These are phyloP conservation scores for Xerocomus nothofagi DNA, from an alignment of 1,284 basidiomycete species.

Conservation along the genomic window DNA sequence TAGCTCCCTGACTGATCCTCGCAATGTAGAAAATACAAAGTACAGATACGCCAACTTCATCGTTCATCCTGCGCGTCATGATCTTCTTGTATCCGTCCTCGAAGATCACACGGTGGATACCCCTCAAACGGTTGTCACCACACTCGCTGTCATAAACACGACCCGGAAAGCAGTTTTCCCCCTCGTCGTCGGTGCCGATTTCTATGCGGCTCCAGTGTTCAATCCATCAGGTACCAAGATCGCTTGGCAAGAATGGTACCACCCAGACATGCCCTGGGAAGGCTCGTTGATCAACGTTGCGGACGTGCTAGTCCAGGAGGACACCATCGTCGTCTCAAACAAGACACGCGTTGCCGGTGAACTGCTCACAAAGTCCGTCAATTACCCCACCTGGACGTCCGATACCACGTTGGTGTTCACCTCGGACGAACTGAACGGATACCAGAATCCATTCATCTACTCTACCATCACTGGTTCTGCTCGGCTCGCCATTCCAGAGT, in stretches of 20 bases:
- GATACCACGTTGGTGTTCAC: slow-evolving; percentile 62
- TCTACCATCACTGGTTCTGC: slow-evolving; percentile 39
- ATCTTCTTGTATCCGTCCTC: slow-evolving; percentile 39
- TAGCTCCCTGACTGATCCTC: neutral
- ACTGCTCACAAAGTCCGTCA: slow-evolving; percentile 44
- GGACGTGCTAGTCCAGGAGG: neutral
- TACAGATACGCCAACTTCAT: slow-evolving; percentile 53
- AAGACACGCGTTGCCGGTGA: slow-evolving; percentile 44
- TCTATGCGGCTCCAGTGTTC: neutral
- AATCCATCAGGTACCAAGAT: neutral
- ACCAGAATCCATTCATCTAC: slow-evolving; percentile 67
- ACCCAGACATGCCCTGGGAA: neutral
- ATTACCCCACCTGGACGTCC: slow-evolving; percentile 60
- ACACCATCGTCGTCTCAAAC: neutral
- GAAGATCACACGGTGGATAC: slow-evolving; percentile 60
- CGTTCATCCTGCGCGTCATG: slow-evolving; percentile 26
- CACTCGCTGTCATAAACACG: slow-evolving; percentile 48
- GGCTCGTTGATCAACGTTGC: neutral
- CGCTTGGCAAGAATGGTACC: neutral
- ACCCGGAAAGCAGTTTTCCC: slow-evolving; percentile 28
- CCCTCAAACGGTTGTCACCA: slow-evolving; percentile 50
- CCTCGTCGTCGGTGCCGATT: neutral
- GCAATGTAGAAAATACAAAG: slow-evolving; percentile 30
- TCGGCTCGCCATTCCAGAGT: too few species aligned
- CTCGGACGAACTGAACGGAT: slow-evolving; percentile 56